Base-by-base conservation (phyloP, 73 alveolate genomes). In the Paramecium pentaurelia region DNA sequence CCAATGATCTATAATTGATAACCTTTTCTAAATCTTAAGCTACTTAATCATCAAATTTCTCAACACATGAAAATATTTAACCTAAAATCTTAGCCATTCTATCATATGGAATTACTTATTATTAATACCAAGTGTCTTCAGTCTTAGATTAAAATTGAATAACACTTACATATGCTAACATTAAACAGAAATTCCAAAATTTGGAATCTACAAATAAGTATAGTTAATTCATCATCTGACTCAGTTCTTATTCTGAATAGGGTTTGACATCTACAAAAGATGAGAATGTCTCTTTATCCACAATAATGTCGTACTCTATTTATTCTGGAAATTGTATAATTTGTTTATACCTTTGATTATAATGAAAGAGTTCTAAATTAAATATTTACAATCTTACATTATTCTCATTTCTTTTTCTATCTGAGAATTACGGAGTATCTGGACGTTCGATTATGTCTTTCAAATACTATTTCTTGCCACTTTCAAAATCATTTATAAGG, bases 371-470 rank as follows among this genome's bases (percentile, higher is more conserved):
- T 54, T 18, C 70, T 54, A 54, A n/a, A 54, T 54, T 54, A 54
- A 54, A 54, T 22, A 54, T 54, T 54, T 54, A 16, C 22, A 16
- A n/a, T 16, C 22, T 18, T 54, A 54, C 70, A 54, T 54, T 54
- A 54, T 54, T 54, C 70, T 54, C 70, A 54, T 36, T 32, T 30
- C 42, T 68, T 34, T 80, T 80, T 47, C 91, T 40, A 80, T 80
- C 91, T 32, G 91, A 80, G 58, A 80, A 80, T 80, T 80, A 40
- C 27, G 91, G 91, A 9, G 91, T 80, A 10, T 80, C 91, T 32
- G 91, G 51, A 28, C 84, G 47, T 14, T 64, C 70, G 4, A 22
- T 28, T 64, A 32, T 42, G 27, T 64, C 84, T 64, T 34, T 64
- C 47, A 64, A 12, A n/a, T 64, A 64, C 28, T 64, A 34, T 64